Evolutionary conservation across 768 basidiomycete genomes (phyloP), one percentile per base, ranked within the genome.

Genomic region (Basidioascus undulatus): DNA sequence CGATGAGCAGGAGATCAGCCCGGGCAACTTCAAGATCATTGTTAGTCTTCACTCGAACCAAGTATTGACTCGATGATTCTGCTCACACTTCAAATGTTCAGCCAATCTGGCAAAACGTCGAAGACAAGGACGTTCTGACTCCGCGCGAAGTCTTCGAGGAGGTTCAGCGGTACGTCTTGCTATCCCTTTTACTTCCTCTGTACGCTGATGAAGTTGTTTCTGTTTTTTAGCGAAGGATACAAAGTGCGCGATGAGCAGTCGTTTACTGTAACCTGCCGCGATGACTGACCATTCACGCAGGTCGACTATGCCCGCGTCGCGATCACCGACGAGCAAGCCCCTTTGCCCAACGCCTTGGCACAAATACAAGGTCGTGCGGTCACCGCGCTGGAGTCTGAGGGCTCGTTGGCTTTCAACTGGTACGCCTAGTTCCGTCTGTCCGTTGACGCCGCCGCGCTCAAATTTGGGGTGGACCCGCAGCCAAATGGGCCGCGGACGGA

Each of bases 271-370:
- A 38, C 10, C 44, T 45, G 16, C 25, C 44, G 8, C 47, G 26
- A 25, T 39, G 35, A 27, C n/a, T 23, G 26, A 32, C 12, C 32
- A 20, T 19, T 24, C 39, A 18, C 30, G 25, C 47, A 83, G 74
- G 77, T 89, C 39, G 70, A 86, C 51, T 84, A 84, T 53, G 74
- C 67, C 41, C 72, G 84, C n/a, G 69, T 87, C 19, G 77, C 87
- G 12, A 84, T 96, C 50, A 94, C 86, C 7, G 89, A 96, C 51
- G 89, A 98, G 55, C 87, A 89, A 61, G 83, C 87, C 0, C 89
- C 89, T 1, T 65, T 96, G 15, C 92, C 92, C 0, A 77, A 66
- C 32, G 82, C 83, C 5, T 68, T 94, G 16, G 71, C 67, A 18
- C 74, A 77, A 40, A 64, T 98, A 32, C 62, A 89, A 21, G 69